phyloP scores from a whole-genome alignment of 768 basidiomycete species.

The Austroboletus eburneus region DNA sequence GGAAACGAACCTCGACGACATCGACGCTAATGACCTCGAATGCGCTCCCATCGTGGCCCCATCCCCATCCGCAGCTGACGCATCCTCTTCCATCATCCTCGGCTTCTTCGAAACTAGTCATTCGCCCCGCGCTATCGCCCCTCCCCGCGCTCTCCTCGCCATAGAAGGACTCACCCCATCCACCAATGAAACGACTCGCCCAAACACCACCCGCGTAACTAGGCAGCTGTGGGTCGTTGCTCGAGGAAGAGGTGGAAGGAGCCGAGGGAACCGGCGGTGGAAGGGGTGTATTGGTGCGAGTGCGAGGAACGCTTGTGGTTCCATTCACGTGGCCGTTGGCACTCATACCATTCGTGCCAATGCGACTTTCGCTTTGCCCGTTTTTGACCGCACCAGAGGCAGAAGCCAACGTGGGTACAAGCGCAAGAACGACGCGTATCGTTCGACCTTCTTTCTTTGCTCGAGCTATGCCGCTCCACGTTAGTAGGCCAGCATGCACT shows the following conservation, averaged over 20 bases:
- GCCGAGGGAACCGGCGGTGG: conserved; percentile 19
- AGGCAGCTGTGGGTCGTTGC: conserved; percentile 17
- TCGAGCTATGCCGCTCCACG: conserved; percentile 38
- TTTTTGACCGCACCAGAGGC: conserved; percentile 41
- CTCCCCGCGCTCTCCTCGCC: conserved; percentile 29
- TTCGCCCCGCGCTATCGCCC: conserved; percentile 23
- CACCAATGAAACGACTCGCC: conserved; percentile 41
- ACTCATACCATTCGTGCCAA: conserved; percentile 6
- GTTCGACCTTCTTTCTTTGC: conserved; percentile 38
- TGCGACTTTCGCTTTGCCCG: conserved; percentile 19
- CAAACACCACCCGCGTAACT: conserved; percentile 30
- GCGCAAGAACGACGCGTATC: conserved; percentile 38
- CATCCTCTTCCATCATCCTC: conserved; percentile 59
- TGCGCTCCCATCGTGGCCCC: conserved; percentile 72
- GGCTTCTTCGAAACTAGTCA: conserved; percentile 31
- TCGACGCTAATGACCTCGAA: conserved; percentile 65
- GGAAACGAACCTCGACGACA: conserved; percentile 54
- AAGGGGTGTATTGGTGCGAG: conserved; percentile 28
- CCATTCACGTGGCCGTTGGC: conserved; percentile 31
- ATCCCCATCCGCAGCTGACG: conserved; percentile 74
- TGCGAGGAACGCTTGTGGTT: conserved; percentile 26
- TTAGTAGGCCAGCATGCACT: conserved; percentile 55
- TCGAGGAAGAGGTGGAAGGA: conserved; percentile 27
- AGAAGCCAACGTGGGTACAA: conserved; percentile 38
- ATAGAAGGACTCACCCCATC: conserved; percentile 35